Percentiles rank a stretch among this genome's conserved stretches.
Evolutionary conservation across 495 filamentous ascomycete species (phyloP).

Genomic region (Aspergillus conjunctus): DNA sequence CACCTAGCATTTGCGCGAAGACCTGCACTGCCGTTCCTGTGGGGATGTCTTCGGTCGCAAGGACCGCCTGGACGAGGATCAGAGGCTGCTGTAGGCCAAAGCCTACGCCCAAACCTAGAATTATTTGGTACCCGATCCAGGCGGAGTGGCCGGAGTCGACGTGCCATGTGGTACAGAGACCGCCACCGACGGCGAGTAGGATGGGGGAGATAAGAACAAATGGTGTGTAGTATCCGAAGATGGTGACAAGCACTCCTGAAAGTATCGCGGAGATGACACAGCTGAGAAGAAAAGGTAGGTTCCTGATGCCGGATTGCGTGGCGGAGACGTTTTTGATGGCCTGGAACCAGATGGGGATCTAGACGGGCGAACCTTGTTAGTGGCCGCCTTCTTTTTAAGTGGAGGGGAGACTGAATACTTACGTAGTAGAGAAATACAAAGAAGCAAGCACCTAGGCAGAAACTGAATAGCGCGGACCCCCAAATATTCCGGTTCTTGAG

Average conservation of each 20-base stretch:
- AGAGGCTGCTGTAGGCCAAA: slow-evolving; percentile 67
- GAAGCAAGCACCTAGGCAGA: slow-evolving; percentile 63
- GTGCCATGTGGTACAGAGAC: slow-evolving; percentile 66
- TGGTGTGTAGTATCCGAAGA: slow-evolving; percentile 74
- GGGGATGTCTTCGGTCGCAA: slow-evolving; percentile 62
- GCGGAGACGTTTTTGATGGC: slow-evolving; percentile 71
- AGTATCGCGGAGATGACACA: slow-evolving; percentile 63
- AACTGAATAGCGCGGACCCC: slow-evolving; percentile 53
- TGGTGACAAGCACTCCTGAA: slow-evolving; percentile 61
- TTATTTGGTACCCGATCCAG: slow-evolving; percentile 81
- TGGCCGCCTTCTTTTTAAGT: neutral
- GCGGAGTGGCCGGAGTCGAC: slow-evolving; percentile 50
- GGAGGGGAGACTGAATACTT: slow-evolving; percentile 13
- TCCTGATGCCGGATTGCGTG: slow-evolving; percentile 72
- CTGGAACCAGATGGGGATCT: slow-evolving; percentile 90
- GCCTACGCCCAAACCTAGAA: slow-evolving; percentile 71
- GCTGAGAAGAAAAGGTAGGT: slow-evolving; percentile 70
- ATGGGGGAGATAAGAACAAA: slow-evolving; percentile 65
- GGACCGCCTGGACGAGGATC: slow-evolving; percentile 69
- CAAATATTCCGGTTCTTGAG: slow-evolving; percentile 72
- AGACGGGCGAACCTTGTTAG: slow-evolving; percentile 23
- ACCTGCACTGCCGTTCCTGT: slow-evolving; percentile 67
- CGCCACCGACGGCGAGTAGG: slow-evolving; percentile 66
- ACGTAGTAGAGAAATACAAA: slow-evolving; percentile 64
- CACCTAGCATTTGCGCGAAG: slow-evolving; percentile 72